A percentile compares a stretch with the other conserved stretches of the same genome.
These are phyloP conservation scores for Fusarium sp. DNA, from an alignment of 2,329 filamentous ascomycete genomes.

Conservation along the genomic window DNA sequence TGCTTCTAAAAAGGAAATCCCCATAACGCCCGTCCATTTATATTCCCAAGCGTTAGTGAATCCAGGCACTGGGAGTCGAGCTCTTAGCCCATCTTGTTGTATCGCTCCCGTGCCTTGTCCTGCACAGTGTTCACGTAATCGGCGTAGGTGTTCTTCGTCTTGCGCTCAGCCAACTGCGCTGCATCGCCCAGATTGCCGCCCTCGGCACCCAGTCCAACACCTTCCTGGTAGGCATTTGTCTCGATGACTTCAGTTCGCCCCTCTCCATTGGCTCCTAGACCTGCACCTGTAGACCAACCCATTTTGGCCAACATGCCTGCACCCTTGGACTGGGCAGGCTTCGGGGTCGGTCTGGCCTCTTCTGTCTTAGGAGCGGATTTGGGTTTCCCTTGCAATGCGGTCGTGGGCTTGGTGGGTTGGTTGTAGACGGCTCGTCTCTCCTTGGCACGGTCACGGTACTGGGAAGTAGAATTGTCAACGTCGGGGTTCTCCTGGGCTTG, in stretches of 20 bases:
- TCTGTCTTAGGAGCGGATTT: slow-evolving; percentile 41
- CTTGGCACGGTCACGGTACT: slow-evolving; percentile 75
- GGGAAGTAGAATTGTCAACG: slow-evolving; percentile 44
- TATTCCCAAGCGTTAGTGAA: background rate
- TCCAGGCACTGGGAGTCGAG: background rate
- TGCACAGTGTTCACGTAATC: slow-evolving; percentile 74
- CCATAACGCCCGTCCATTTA: slow-evolving; percentile 19
- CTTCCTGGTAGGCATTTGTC: slow-evolving; percentile 73
- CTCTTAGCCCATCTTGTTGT: slow-evolving; percentile 63
- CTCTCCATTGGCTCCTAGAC: slow-evolving; percentile 71
- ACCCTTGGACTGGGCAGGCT: slow-evolving; percentile 67
- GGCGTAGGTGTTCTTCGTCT: slow-evolving; percentile 69
- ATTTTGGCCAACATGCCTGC: slow-evolving; percentile 77
- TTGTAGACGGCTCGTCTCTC: slow-evolving; percentile 73
- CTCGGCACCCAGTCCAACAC: slow-evolving; percentile 76
- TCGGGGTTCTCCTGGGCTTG: slow-evolving; percentile 45
- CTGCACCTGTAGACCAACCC: slow-evolving; percentile 75
- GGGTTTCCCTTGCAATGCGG: slow-evolving; percentile 53
- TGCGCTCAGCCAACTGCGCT: slow-evolving; percentile 69
- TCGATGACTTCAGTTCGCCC: slow-evolving; percentile 74
- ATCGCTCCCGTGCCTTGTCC: slow-evolving; percentile 75
- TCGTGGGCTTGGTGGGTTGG: slow-evolving; percentile 66
- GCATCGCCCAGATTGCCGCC: slow-evolving; percentile 78
- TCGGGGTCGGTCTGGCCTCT: slow-evolving; percentile 33
- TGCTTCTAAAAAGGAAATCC: background rate